Evolutionary conservation across 768 basidiomycete genomes (phyloP).

Genomic region (Cubamyces lactineus): DNA sequence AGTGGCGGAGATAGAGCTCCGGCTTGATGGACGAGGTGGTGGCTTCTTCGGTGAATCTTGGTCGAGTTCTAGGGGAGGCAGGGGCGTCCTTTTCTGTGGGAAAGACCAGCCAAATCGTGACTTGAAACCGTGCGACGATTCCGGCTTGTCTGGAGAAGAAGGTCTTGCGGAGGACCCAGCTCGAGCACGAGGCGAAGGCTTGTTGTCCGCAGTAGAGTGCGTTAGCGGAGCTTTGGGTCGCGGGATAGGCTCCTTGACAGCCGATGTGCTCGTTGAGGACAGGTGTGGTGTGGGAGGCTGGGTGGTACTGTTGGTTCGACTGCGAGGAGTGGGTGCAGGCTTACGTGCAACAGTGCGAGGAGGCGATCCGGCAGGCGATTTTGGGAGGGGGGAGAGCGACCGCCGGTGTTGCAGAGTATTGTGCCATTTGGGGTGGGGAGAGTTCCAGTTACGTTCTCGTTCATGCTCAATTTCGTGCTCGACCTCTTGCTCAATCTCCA

Average conservation of each 20-base stretch:
- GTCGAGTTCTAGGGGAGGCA: slow-evolving; percentile 47
- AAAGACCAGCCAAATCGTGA: slow-evolving; percentile 46
- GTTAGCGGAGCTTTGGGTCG: slow-evolving; percentile 24
- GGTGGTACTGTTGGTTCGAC: slow-evolving; percentile 13
- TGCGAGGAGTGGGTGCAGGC: slow-evolving; percentile 1
- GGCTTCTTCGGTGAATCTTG: slow-evolving; percentile 33
- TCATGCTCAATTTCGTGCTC: slow-evolving; percentile 46
- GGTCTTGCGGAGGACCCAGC: slow-evolving; percentile 13
- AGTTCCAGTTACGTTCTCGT: slow-evolving; percentile 73
- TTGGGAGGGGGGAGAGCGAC: slow-evolving; percentile 21
- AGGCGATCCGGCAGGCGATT: slow-evolving; percentile 24
- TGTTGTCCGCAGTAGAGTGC: slow-evolving; percentile 12
- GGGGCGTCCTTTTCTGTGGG: slow-evolving; percentile 35
- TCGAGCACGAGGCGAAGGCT: slow-evolving; percentile 1
- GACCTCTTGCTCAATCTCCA: slow-evolving; percentile 24
- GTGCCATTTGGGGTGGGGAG: slow-evolving; percentile 61
- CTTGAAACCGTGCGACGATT: slow-evolving; percentile 27
- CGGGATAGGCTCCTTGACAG: slow-evolving; percentile 3
- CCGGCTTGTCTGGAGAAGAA: slow-evolving; percentile 11
- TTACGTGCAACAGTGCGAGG: not conserved
- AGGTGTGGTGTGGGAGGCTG: not conserved
- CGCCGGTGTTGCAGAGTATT: slow-evolving; percentile 19
- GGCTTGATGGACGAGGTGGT: slow-evolving; percentile 29
- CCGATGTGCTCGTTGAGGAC: slow-evolving; percentile 12
- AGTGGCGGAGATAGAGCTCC: slow-evolving; percentile 28